Percentiles rank a stretch among this genome's conserved stretches.
Conservation (phyloP, 768 basidiomycete species). For the Macrolepiota albuminosa region DNA sequence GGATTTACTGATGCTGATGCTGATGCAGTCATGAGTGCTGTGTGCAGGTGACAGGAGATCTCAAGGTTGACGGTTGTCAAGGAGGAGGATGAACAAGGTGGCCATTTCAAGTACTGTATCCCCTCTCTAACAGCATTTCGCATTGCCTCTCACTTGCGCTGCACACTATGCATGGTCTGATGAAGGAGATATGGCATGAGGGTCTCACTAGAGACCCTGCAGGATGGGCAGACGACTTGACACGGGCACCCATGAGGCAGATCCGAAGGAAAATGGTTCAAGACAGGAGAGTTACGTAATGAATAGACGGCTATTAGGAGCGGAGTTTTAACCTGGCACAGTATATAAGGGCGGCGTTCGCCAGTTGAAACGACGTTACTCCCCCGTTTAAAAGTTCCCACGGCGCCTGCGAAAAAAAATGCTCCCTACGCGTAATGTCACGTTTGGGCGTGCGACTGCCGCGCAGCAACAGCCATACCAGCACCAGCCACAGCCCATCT, state of each 20-base stretch:
- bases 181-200: background rate
- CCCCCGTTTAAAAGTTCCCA: conserved; percentile 38
- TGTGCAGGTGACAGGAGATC: background rate
- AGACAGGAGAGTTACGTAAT: conserved; percentile 40
- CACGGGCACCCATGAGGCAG: conserved; percentile 3
- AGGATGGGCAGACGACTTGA: background rate
- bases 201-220: background rate
- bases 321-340: conserved; percentile 39
- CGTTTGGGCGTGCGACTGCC: conserved; percentile 62
- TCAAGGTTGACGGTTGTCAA: background rate
- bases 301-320: conserved; percentile 26
- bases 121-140: background rate
- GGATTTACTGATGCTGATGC: background rate
- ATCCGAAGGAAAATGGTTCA: conserved; percentile 23
- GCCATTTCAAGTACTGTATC: background rate
- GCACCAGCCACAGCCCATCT: conserved; percentile 40
- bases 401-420: conserved; percentile 32
- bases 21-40: background rate
- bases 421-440: conserved; percentile 76
- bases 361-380: conserved; percentile 24
- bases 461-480: conserved; percentile 30
- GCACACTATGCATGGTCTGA: background rate
- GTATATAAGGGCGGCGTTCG: conserved; percentile 41
- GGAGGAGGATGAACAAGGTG: background rate
- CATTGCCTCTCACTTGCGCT: background rate